Percentiles rank a stretch among this genome's conserved stretches.
phyloP scores from a whole-genome alignment of 2,329 filamentous ascomycete species.

The Calonectria pauciramosa region DNA sequence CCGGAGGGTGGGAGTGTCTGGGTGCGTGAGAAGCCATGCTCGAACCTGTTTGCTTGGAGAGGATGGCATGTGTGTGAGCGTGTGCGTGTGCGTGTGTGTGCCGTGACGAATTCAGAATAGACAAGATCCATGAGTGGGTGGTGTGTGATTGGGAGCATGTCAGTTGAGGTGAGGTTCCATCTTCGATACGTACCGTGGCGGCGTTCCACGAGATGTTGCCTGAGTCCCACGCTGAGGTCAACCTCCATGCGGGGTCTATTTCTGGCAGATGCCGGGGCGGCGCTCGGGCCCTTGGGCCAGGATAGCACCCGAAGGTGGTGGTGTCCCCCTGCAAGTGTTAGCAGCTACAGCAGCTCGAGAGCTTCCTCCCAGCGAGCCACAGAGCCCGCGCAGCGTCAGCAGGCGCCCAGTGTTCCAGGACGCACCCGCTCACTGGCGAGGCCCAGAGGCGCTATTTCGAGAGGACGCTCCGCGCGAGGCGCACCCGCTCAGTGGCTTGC shows the following conservation, averaged over 20 bases:
- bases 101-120: constrained; percentile 11
- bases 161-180: constrained; percentile 17
- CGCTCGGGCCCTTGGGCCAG: constrained; percentile 23
- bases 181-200: constrained; percentile 12
- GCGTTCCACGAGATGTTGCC: not conserved
- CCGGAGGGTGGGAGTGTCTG: constrained; percentile 2
- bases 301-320: constrained; percentile 4
- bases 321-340: not conserved
- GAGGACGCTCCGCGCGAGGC: constrained; percentile 27
- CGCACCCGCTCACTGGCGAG: not conserved
- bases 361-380: not conserved
- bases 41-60: not conserved
- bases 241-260: constrained; percentile 29
- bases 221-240: constrained; percentile 13
- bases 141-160: constrained; percentile 19
- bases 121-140: constrained; percentile 1
- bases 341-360: constrained; percentile 3
- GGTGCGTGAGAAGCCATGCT: constrained; percentile 6
- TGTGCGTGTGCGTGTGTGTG: not conserved
- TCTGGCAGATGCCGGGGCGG: constrained; percentile 29
- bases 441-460: not conserved
- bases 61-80: constrained; percentile 2
- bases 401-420: constrained; percentile 10
- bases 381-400: constrained; percentile 4
- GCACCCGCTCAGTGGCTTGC: constrained; percentile 18